phyloP scores from a whole-genome alignment of 768 basidiomycete genomes.

The Rhodotorula paludigena region DNA sequence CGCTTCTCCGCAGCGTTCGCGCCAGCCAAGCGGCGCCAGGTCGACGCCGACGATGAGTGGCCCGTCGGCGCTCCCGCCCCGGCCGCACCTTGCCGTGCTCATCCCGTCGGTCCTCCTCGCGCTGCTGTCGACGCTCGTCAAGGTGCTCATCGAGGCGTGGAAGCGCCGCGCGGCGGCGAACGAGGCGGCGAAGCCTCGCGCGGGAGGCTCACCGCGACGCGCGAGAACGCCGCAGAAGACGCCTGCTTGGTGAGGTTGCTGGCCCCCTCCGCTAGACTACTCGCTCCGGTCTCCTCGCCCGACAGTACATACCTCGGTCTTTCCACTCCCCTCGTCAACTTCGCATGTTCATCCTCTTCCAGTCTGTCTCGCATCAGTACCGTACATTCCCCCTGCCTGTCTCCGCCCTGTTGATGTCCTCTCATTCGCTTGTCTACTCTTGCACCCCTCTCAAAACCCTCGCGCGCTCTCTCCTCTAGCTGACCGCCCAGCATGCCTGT shows the following conservation, averaged over 20 bases:
- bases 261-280: too few relatives aligned
- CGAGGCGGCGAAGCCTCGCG: not conserved
- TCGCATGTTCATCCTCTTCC: too few relatives aligned
- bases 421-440: not conserved
- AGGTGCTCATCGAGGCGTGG: conserved; percentile 4
- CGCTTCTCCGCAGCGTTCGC: conserved; percentile 14
- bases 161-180: not conserved
- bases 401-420: not conserved
- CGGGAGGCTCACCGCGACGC: too few relatives aligned
- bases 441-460: not conserved
- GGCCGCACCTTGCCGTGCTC: conserved; percentile 26
- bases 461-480: not conserved
- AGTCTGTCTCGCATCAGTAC: not conserved
- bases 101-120: conserved; percentile 30
- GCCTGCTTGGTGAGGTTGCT: too few relatives aligned
- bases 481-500: too few relatives aligned
- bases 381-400: not conserved
- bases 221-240: not conserved
- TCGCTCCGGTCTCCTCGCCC: too few relatives aligned
- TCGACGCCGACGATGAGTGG: too few relatives aligned
- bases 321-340: too few relatives aligned
- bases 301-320: not conserved
- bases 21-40: not conserved
- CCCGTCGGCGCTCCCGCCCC: conserved; percentile 32
- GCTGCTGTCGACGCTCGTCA: conserved; percentile 20